Base-by-base conservation (phyloP, 257 asterid genomes). In the Coffea eugenioides region DNA sequence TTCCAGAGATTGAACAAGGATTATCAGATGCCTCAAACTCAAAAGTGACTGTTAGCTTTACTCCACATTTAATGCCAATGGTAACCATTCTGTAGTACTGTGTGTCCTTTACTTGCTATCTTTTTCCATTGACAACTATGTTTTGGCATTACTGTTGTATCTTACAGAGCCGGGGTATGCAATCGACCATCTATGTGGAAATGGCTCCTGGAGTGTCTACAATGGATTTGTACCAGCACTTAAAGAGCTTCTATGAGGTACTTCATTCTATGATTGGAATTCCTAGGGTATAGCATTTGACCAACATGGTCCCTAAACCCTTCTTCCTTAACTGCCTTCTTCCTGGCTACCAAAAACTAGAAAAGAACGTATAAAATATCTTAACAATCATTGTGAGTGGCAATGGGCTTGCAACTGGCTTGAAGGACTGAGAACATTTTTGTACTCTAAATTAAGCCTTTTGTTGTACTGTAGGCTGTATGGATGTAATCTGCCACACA, bases 1-100 rank as follows among this genome's bases (percentile, higher is more conserved):
- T 92, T 83, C 99, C 99, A n/a, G 98, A 95, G 90, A 95, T 95
- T 73, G 98, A 95, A 88, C 99, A 95, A 89, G 99, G 98, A 74
- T 83, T 93, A 80, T 91, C 99, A 39, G 96, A 91, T 84, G 97
- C 91, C 36, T 88, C 90, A 25, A 91, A 88, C 72, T 87, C 93
- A 59, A 82, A 89, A 89, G 99, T 96, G 84, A 96, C 95, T 8
- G 93, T 96, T 75, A 96, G 99, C 91, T 96, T 96, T 90, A 95
- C 98, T 75, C 99, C 99, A 67, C 98, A 95, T 80, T 85, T 93
- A 73, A 93, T 96, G 94, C 97, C 99, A 74, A 94, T 96, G 97
- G 99, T 96, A 90, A 90, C 49, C 49, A 46, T 62, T 46, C 27
- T 64, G 48, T 20, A 23, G 16, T 15, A 23, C 7, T 59, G 70